These are phyloP conservation scores for Fusarium mangiferae DNA, from an alignment of 2,329 filamentous ascomycete species.

Conservation along the genomic window DNA sequence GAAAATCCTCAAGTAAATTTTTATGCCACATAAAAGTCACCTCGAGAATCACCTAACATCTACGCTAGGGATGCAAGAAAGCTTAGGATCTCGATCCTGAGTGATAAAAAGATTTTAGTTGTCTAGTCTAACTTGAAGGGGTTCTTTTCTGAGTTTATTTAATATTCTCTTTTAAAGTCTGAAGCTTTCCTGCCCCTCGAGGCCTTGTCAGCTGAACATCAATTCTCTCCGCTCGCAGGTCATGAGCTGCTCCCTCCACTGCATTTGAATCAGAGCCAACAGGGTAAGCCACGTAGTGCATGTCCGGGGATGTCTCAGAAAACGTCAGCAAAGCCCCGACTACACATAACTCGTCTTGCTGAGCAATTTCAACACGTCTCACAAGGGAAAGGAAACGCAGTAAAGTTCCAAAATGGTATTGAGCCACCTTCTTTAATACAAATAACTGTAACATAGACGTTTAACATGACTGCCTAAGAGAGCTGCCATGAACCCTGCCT, in stretches of 20 bases:
- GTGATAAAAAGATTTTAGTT: background rate
- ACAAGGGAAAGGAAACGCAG: background rate
- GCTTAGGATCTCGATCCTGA: background rate
- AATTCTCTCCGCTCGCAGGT: background rate
- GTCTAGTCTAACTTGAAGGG: background rate
- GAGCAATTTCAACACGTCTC: background rate
- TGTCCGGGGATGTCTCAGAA: background rate
- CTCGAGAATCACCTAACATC: background rate
- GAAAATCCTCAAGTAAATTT: background rate
- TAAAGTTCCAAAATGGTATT: slow-evolving; percentile 29
- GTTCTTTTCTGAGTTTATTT: background rate
- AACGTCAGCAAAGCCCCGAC: background rate
- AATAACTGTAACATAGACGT: slow-evolving; percentile 27
- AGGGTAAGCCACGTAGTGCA: background rate
- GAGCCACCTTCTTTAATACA: slow-evolving; percentile 29
- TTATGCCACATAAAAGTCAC: background rate
- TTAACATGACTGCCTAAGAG: slow-evolving; percentile 36
- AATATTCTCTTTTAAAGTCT: background rate
- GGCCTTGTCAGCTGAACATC: background rate
- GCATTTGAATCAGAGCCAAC: background rate
- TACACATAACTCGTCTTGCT: background rate
- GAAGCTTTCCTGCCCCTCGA: background rate
- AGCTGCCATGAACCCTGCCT: slow-evolving; percentile 37
- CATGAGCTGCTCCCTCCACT: background rate
- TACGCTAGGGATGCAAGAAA: background rate